Evolutionary conservation across 495 filamentous ascomycete species (phyloP).

Genomic region (Amorphotheca resinae): DNA sequence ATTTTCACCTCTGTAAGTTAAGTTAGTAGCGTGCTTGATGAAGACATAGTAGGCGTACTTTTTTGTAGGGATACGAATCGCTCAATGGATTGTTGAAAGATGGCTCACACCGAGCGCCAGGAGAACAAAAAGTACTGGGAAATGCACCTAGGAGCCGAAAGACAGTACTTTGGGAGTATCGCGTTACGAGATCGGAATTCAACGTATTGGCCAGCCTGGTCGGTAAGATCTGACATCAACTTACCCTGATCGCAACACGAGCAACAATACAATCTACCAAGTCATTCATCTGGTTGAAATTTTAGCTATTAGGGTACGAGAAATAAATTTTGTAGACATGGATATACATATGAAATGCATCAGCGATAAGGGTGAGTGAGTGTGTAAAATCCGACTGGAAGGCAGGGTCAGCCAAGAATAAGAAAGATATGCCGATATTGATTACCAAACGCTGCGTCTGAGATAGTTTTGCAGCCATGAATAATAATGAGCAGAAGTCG

Average conservation of each 20-base stretch:
- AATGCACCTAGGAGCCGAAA: constrained; percentile 71
- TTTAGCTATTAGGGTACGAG: not conserved
- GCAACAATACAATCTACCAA: constrained; percentile 76
- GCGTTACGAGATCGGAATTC: constrained; percentile 30
- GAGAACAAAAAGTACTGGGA: constrained; percentile 89
- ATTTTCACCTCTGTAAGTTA: constrained; percentile 53
- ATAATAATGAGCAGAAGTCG: not conserved
- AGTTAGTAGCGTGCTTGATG: not conserved
- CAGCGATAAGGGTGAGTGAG: constrained; percentile 83
- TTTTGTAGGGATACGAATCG: constrained; percentile 49
- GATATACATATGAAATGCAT: constrained; percentile 89
- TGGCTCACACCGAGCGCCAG: constrained; percentile 81
- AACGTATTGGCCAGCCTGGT: constrained; percentile 11
- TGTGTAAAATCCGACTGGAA: constrained; percentile 63
- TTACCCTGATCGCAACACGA: constrained; percentile 67
- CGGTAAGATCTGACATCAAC: constrained; percentile 4
- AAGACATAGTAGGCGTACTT: constrained; percentile 9
- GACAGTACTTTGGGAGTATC: constrained; percentile 29
- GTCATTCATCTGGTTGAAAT: constrained; percentile 61
- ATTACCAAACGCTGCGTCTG: constrained; percentile 51
- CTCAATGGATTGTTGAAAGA: constrained; percentile 86
- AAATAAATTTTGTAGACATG: not conserved
- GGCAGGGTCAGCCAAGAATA: constrained; percentile 47
- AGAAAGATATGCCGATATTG: constrained; percentile 66
- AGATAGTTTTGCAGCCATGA: constrained; percentile 14